Conservation (phyloP, 2,329 filamentous ascomycete species). For the Claviceps sp. region DNA sequence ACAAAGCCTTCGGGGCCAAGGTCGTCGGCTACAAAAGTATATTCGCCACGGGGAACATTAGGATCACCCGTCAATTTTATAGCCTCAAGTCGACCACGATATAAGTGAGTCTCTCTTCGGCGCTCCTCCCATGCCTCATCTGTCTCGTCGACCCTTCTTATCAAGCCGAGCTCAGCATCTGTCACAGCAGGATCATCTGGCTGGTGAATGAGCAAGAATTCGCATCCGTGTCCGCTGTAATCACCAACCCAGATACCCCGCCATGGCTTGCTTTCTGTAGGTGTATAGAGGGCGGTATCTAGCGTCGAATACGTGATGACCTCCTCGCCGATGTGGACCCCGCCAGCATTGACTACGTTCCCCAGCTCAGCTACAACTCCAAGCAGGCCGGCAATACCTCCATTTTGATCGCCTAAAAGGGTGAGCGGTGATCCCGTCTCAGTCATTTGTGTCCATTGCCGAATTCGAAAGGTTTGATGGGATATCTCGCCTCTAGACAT, state of each 20-base stretch:
- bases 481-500: conserved; percentile 45
- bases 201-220: conserved; percentile 76
- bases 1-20: conserved; percentile 55
- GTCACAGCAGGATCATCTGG: conserved; percentile 33
- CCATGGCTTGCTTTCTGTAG: conserved; percentile 67
- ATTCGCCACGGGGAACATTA: conserved; percentile 77
- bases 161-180: conserved; percentile 27
- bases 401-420: conserved; percentile 15
- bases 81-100: conserved; percentile 60
- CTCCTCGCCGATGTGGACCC: conserved; percentile 40
- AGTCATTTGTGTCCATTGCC: conserved; percentile 61
- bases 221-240: conserved; percentile 76
- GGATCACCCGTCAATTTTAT: conserved; percentile 88
- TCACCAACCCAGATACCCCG: conserved; percentile 89
- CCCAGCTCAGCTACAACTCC: conserved; percentile 7
- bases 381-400: conserved; percentile 11
- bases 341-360: conserved; percentile 12
- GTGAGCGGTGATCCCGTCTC: conserved; percentile 17
- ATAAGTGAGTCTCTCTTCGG: conserved; percentile 33
- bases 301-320: conserved; percentile 58
- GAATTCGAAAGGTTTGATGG: conserved; percentile 57
- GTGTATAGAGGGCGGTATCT: conserved; percentile 61
- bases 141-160: conserved; percentile 27
- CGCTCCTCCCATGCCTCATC: conserved; percentile 32
- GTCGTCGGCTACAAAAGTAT: conserved; percentile 69